These are phyloP conservation scores for Xylariaceae sp. DNA, from an alignment of 2,329 filamentous ascomycete species.

Conservation along the genomic window DNA sequence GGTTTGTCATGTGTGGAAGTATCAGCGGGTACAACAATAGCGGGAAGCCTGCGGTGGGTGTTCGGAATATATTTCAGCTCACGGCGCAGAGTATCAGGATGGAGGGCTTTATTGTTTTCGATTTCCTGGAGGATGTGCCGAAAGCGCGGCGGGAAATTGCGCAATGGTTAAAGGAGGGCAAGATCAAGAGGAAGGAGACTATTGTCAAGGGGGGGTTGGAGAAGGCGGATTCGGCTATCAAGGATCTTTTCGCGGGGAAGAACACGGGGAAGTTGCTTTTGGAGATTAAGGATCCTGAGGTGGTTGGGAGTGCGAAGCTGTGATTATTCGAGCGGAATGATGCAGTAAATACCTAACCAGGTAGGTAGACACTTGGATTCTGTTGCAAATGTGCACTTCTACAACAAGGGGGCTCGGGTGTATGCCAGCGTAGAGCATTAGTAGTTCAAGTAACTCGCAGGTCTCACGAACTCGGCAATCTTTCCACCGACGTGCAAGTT, in stretches of 20 bases:
- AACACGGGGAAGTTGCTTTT: slow-evolving; percentile 68
- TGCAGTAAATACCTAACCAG: no score
- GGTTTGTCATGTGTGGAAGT: slow-evolving; percentile 68
- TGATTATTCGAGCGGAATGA: slow-evolving; percentile 6
- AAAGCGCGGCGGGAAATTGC: slow-evolving; percentile 58
- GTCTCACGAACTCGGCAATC: no score
- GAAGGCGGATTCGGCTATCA: slow-evolving; percentile 59
- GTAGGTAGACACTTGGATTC: no score
- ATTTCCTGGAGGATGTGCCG: slow-evolving; percentile 56
- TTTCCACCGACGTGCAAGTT: no score
- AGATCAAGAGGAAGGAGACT: slow-evolving; percentile 67
- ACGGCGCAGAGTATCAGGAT: slow-evolving; percentile 50
- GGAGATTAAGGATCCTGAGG: slow-evolving; percentile 41
- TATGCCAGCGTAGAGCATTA: no score
- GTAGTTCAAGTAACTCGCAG: no score
- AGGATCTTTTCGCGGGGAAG: slow-evolving; percentile 61
- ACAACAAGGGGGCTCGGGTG: no score
- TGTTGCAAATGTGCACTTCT: no score
- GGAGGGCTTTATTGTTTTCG: slow-evolving; percentile 71
- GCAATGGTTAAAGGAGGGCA: slow-evolving; percentile 67
- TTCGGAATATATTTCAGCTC: slow-evolving; percentile 28
- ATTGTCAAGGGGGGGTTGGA: slow-evolving; percentile 66
- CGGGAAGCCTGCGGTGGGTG: slow-evolving; percentile 48
- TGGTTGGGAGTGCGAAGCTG: slow-evolving; percentile 25
- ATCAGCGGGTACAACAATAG: slow-evolving; percentile 67